A percentile compares a stretch with the other conserved stretches of the same genome.
Conservation (phyloP, 371 early-diverging fungal genomes). For the Mucor circinelloides region DNA sequence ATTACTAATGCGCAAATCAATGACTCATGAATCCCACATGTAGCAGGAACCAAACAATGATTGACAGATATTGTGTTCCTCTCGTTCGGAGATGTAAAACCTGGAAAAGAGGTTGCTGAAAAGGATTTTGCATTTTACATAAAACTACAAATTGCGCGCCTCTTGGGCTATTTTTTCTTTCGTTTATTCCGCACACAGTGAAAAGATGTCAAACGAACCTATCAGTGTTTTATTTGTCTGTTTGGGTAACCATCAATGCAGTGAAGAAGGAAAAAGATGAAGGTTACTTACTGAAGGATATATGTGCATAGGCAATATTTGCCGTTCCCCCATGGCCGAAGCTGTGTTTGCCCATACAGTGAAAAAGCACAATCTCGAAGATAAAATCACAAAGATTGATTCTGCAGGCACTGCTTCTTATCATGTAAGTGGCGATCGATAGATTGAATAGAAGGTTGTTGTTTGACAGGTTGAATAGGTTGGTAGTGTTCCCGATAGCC, state of each 20-base stretch:
- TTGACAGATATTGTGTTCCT: background rate
- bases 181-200: background rate
- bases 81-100: background rate
- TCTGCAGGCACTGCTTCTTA: slow-evolving; percentile 88
- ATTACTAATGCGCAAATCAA: background rate
- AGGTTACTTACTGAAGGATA: background rate
- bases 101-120: too few relatives aligned
- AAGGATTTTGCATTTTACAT: background rate
- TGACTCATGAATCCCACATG: background rate
- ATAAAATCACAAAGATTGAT: slow-evolving; percentile 74
- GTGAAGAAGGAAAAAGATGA: too few relatives aligned
- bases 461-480: slow-evolving; percentile 27
- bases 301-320: slow-evolving; percentile 74
- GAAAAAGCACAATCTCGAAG: slow-evolving; percentile 54
- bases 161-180: background rate
- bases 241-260: slow-evolving; percentile 48
- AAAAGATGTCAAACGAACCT: slow-evolving; percentile 27
- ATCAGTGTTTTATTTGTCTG: slow-evolving; percentile 77
- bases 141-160: background rate
- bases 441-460: background rate
- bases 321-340: slow-evolving; percentile 90
- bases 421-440: slow-evolving; percentile 55
- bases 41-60: background rate
- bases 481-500: slow-evolving; percentile 74
- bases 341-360: slow-evolving; percentile 87